These are phyloP conservation scores for Wickerhamiella qilinensis DNA, from an alignment of 805 yeast genomes.

Conservation along the genomic window DNA sequence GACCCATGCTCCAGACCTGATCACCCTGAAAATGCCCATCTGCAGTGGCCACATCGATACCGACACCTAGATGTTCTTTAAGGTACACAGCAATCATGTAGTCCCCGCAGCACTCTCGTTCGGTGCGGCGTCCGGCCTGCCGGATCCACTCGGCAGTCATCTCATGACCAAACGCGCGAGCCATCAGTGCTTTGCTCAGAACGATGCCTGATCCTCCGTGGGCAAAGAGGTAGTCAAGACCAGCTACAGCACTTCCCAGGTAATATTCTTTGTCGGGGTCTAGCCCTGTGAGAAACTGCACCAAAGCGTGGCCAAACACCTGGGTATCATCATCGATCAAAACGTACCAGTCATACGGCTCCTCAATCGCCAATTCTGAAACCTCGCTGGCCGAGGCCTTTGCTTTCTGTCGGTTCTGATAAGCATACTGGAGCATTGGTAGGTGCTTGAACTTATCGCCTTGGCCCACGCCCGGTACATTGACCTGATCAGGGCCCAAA, in stretches of 20 bases:
- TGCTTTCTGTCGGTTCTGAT: no score
- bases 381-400: background rate
- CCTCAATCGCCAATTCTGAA: background rate
- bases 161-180: conserved; percentile 7
- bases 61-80: conserved; percentile 5
- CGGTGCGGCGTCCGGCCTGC: conserved; percentile 10
- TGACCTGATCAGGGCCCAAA: conserved; percentile 9
- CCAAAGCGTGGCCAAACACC: conserved; percentile 8
- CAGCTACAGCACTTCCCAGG: conserved; percentile 10
- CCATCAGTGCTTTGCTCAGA: conserved; percentile 10
- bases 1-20: conserved; percentile 10
- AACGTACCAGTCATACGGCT: conserved; percentile 12
- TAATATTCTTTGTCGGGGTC: conserved; percentile 10
- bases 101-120: conserved; percentile 15
- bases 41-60: conserved; percentile 9
- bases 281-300: conserved; percentile 5
- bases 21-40: conserved; percentile 16
- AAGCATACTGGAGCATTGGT: conserved; percentile 17
- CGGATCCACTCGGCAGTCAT: conserved; percentile 2
- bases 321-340: conserved; percentile 10
- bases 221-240: conserved; percentile 10
- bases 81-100: conserved; percentile 14
- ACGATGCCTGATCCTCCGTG: conserved; percentile 14
- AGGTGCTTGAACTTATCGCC: conserved; percentile 12
- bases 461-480: conserved; percentile 9